These are phyloP conservation scores for Typha latifolia DNA, from an alignment of 176 grass and related monocot species.

Conservation along the genomic window DNA sequence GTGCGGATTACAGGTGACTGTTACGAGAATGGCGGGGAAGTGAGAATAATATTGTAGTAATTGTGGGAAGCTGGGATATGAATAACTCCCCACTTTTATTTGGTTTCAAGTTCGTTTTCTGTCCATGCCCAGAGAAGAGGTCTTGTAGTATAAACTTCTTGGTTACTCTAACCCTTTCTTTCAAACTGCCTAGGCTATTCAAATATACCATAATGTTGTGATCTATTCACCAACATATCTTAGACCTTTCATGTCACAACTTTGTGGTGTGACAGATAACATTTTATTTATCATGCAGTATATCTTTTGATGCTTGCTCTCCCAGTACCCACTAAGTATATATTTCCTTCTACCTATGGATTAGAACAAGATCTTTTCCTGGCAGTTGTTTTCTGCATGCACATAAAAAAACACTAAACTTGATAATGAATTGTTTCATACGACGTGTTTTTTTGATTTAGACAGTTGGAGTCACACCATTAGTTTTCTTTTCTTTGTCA, in stretches of 20 bases:
- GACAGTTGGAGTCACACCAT: background rate
- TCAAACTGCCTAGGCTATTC: background rate
- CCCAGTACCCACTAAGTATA: background rate
- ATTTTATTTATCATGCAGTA: no score
- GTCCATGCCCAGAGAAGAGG: background rate
- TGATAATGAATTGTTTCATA: background rate
- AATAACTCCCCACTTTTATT: no score
- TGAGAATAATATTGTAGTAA: no score
- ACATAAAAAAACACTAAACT: no score
- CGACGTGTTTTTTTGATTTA: background rate
- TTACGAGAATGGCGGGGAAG: no score
- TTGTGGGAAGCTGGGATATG: no score
- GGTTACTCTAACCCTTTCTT: background rate
- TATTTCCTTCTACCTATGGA: conserved; percentile 7
- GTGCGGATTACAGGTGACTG: no score
- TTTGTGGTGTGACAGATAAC: no score
- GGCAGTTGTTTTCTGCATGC: no score
- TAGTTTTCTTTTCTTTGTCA: conserved; percentile 21
- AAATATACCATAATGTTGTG: background rate
- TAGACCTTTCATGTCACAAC: background rate
- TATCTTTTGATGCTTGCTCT: background rate
- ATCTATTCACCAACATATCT: background rate
- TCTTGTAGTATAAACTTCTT: background rate
- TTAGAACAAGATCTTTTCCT: no score
- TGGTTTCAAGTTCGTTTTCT: no score